Evolutionary conservation across 2,329 filamentous ascomycete genomes (phyloP).

Genomic region (Alternaria rosae): DNA sequence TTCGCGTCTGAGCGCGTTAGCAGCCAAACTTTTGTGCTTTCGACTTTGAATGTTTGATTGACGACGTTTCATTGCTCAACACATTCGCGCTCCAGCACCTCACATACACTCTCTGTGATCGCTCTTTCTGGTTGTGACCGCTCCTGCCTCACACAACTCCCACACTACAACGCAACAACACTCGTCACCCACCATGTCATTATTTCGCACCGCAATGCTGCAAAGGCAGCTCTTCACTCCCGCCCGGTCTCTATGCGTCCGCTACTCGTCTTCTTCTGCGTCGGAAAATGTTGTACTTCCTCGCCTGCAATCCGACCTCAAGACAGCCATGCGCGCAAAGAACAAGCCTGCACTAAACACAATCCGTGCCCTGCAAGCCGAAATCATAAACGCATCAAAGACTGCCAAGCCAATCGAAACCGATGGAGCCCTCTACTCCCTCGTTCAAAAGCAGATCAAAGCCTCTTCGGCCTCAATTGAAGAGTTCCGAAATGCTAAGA

Average conservation of each 20-base stretch:
- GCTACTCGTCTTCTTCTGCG: conserved; percentile 27
- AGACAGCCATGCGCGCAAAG: conserved; percentile 58
- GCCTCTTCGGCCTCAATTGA: conserved; percentile 65
- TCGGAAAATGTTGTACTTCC: conserved; percentile 46
- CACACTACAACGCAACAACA: not conserved
- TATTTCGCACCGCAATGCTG: conserved; percentile 31
- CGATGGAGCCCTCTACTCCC: conserved; percentile 71
- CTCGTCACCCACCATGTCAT: conserved; percentile 30
- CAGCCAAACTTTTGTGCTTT: conserved; percentile 18
- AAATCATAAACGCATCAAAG: conserved; percentile 78
- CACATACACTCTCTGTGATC: not conserved
- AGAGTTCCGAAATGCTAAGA: conserved; percentile 70
- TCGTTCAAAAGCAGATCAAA: conserved; percentile 71
- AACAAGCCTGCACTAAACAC: conserved; percentile 69
- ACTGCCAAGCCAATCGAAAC: conserved; percentile 72
- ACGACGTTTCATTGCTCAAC: not conserved
- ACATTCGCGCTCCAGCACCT: not conserved
- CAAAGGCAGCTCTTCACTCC: conserved; percentile 21
- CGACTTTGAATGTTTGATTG: not conserved
- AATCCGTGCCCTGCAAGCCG: conserved; percentile 71
- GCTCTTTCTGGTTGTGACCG: conserved; percentile 3
- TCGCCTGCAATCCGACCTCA: conserved; percentile 56
- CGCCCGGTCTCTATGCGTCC: conserved; percentile 27
- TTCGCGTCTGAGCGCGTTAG: conserved; percentile 26
- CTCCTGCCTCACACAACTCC: not conserved